Conservation (phyloP, 805 yeast species). For the Clavispora fructus region DNA sequence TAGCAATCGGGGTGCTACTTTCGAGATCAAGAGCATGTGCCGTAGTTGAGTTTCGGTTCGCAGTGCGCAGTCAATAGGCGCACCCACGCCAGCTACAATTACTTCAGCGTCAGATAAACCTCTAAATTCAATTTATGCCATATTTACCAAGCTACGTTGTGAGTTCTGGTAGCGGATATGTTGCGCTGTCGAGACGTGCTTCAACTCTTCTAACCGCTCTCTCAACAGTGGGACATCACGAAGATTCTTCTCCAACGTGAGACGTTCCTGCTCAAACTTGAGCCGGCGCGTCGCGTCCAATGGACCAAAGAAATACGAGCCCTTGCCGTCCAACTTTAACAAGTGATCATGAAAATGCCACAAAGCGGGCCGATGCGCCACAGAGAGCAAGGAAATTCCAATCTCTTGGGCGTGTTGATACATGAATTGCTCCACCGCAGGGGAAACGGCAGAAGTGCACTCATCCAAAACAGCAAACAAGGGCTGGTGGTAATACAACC, state of each 20-base stretch:
- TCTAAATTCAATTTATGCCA: conserved; percentile 6
- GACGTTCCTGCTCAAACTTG: conserved; percentile 70
- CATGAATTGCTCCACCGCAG: conserved; percentile 86
- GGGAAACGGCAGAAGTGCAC: conserved; percentile 91
- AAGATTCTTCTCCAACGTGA: conserved; percentile 60
- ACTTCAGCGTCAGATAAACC: too few relatives aligned
- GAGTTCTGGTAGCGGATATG: conserved; percentile 30
- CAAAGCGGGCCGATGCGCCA: conserved; percentile 85
- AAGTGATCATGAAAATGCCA: conserved; percentile 88
- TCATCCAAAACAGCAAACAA: conserved; percentile 93
- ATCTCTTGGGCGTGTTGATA: conserved; percentile 73
- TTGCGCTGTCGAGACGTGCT: conserved; percentile 44
- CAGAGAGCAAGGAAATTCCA: conserved; percentile 80
- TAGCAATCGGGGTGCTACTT: not conserved
- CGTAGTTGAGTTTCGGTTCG: not conserved
- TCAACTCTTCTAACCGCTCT: conserved; percentile 61
- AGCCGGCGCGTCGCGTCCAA: conserved; percentile 73
- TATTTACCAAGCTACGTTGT: conserved; percentile 22
- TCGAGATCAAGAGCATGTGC: not conserved
- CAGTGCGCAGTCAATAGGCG: not conserved
- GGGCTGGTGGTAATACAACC: conserved; percentile 86
- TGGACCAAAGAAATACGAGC: conserved; percentile 54
- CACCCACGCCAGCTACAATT: not conserved
- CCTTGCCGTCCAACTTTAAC: conserved; percentile 82
- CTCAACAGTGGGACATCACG: conserved; percentile 66